These are phyloP conservation scores for Pycnococcus provasolii DNA, from an alignment of 139 green algal genomes.

Conservation along the genomic window DNA sequence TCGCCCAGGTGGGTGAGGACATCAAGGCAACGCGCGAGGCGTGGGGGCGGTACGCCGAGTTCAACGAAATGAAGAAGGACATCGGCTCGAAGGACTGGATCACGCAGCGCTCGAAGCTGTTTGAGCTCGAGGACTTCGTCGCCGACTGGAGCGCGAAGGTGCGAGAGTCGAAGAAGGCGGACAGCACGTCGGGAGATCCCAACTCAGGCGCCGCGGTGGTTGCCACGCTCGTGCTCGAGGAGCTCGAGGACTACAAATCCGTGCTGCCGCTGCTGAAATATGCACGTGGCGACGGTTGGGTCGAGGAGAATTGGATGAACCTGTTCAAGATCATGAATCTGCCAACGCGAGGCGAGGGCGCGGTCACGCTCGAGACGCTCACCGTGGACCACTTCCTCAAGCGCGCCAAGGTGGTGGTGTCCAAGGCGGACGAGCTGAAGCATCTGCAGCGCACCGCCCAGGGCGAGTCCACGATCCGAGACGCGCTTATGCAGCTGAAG, in stretches of 20 bases:
- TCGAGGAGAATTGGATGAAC: slow-evolving; percentile 61
- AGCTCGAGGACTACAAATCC: slow-evolving; percentile 42
- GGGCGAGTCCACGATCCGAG: slow-evolving; percentile 58
- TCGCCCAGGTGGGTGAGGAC: slow-evolving; percentile 48
- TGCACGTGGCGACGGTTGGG: slow-evolving; percentile 52
- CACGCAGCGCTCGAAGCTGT: slow-evolving; percentile 50
- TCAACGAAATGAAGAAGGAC: slow-evolving; percentile 47
- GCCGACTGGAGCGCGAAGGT: slow-evolving; percentile 51
- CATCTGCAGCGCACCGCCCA: slow-evolving; percentile 55
- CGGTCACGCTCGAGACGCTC: slow-evolving; percentile 49
- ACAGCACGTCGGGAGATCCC: no score
- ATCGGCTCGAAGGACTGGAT: slow-evolving; percentile 56
- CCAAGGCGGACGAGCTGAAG: slow-evolving; percentile 49
- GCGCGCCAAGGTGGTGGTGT: slow-evolving; percentile 43
- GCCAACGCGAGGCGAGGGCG: slow-evolving; percentile 36
- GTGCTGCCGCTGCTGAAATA: slow-evolving; percentile 49
- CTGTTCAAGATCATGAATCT: slow-evolving; percentile 58
- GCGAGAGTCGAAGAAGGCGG: slow-evolving; percentile 34
- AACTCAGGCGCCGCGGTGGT: slow-evolving; percentile 14
- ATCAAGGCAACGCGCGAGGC: slow-evolving; percentile 32
- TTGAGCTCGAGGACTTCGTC: slow-evolving; percentile 66
- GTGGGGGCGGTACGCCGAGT: slow-evolving; percentile 44
- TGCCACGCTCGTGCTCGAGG: slow-evolving; percentile 43
- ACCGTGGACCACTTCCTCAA: slow-evolving; percentile 60
- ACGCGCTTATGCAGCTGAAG: slow-evolving; percentile 65